phyloP scores from a whole-genome alignment of 2,329 filamentous ascomycete genomes.

The Diaporthe amygdali region DNA sequence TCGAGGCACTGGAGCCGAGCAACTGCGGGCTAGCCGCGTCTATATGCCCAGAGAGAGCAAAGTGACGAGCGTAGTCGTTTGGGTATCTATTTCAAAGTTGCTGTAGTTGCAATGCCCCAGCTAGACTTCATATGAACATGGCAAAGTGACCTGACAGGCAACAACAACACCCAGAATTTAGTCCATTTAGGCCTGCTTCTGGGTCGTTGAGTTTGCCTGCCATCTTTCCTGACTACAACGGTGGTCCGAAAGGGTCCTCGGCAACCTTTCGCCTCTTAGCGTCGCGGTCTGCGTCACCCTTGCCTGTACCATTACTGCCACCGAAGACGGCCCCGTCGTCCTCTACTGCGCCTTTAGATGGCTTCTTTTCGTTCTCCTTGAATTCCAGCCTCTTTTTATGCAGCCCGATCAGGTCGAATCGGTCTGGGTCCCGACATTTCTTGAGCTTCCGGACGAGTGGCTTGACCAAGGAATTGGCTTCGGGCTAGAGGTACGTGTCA shows the following conservation, averaged over 20 bases:
- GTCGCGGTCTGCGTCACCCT: constrained; percentile 38
- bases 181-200: not conserved
- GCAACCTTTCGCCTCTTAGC: constrained; percentile 52
- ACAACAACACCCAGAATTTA: not conserved
- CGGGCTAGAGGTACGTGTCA: constrained; percentile 46
- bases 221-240: constrained; percentile 34
- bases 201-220: too few species aligned
- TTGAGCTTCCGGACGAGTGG: constrained; percentile 72
- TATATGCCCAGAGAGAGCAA: not conserved
- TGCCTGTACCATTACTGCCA: constrained; percentile 30
- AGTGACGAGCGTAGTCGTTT: not conserved
- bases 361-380: constrained; percentile 38
- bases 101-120: not conserved
- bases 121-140: not conserved
- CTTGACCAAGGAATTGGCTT: constrained; percentile 55
- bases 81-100: not conserved
- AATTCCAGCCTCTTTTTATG: constrained; percentile 68
- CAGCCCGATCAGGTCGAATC: constrained; percentile 72
- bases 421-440: constrained; percentile 75
- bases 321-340: constrained; percentile 56
- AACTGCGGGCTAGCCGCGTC: not conserved
- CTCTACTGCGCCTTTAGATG: constrained; percentile 36
- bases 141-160: not conserved
- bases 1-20: not conserved
- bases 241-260: constrained; percentile 55